phyloP scores from a whole-genome alignment of 164 flowering plant species.

The Liriodendron chinense region DNA sequence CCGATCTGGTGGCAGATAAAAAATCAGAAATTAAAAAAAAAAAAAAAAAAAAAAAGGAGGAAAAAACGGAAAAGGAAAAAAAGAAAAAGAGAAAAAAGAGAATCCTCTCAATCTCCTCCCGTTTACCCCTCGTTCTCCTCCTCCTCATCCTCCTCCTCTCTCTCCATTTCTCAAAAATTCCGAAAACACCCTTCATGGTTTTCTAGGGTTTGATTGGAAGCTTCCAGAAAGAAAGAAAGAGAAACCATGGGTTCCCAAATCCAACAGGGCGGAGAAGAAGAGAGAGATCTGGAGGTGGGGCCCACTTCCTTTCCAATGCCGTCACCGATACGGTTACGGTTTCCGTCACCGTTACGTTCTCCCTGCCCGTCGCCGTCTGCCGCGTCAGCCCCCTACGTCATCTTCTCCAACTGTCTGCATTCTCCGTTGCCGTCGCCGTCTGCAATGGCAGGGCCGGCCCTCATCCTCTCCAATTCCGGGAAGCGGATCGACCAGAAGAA shows the following conservation, averaged over 20 bases:
- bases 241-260: not conserved
- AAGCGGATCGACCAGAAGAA: constrained; percentile 65
- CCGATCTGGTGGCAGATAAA: too few species aligned
- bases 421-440: not conserved
- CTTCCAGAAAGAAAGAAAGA: not conserved
- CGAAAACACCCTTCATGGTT: too few species aligned
- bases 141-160: too few species aligned
- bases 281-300: not conserved
- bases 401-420: constrained; percentile 18
- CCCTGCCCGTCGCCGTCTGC: not conserved
- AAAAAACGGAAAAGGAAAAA: too few species aligned
- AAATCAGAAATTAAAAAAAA: too few species aligned
- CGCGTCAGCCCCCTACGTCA: constrained; percentile 44
- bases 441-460: constrained; percentile 7
- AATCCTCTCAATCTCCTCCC: too few species aligned
- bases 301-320: not conserved
- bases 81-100: too few species aligned
- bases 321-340: not conserved
- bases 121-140: too few species aligned
- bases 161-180: too few species aligned
- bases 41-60: too few species aligned
- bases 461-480: constrained; percentile 57
- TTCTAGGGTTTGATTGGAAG: too few species aligned
- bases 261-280: not conserved
- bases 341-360: not conserved